These are phyloP conservation scores for Candida boleticola DNA, from an alignment of 805 yeast species.

Conservation along the genomic window DNA sequence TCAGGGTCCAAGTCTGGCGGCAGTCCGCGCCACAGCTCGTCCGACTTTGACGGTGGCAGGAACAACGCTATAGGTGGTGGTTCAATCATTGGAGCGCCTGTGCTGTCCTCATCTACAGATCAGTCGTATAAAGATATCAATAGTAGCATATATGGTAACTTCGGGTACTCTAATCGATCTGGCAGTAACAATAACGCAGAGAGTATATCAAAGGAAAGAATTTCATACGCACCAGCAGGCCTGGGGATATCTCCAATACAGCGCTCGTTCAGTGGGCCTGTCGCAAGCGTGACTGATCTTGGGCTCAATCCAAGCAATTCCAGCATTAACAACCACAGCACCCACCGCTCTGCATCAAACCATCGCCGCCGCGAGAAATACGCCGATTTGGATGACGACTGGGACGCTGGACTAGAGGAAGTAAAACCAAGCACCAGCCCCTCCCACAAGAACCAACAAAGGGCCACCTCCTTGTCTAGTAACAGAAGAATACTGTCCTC, in stretches of 20 bases:
- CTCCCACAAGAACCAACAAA: neutral
- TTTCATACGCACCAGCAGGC: neutral
- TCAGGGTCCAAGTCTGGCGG: conserved; percentile 5
- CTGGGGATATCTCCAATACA: neutral
- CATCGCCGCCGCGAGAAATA: conserved; percentile 30
- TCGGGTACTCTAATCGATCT: no score
- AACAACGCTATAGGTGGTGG: conserved; percentile 1
- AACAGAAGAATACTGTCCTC: neutral
- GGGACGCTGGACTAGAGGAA: conserved; percentile 74
- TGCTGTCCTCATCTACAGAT: conserved; percentile 10
- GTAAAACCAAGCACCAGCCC: neutral
- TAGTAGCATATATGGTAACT: conserved; percentile 38
- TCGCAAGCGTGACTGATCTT: neutral
- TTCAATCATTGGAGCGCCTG: conserved; percentile 1
- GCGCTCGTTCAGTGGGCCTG: conserved; percentile 3
- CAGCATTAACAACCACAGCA: neutral
- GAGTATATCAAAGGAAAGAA: neutral
- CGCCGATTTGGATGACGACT: conserved; percentile 82
- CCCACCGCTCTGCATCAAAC: neutral
- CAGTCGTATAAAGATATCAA: conserved; percentile 24
- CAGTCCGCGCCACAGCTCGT: conserved; percentile 3
- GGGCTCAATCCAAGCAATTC: neutral
- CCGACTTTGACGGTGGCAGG: conserved; percentile 6
- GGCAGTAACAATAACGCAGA: conserved; percentile 8
- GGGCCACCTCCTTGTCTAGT: neutral